Evolutionary conservation across 2,329 filamentous ascomycete genomes (phyloP), one percentile per base, ranked within the genome.

Genomic region (Akanthomyces uredinophilus): DNA sequence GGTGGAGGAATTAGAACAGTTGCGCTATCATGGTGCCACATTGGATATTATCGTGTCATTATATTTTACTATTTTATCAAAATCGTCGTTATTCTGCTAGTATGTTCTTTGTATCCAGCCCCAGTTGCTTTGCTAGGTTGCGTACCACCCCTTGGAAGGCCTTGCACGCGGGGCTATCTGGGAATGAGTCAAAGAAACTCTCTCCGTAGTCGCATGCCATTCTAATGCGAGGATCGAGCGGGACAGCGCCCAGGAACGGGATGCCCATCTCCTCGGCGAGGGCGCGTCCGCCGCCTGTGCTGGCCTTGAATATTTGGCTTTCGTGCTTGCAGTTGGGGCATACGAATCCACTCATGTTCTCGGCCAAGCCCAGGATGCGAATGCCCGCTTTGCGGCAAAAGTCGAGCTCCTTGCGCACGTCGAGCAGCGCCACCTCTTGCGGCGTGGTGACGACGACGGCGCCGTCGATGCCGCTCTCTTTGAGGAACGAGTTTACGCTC

Each of bases 311-410:
- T 55, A 99, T 96, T 73, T 96, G 86, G 69, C 83, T 88, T 72
- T 87, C 80, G 67, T 92, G 87, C 60, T 86, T 90, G 76, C 95
- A 99, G 62, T 91, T 94, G 11, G 93, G 93, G 72, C 95, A 99
- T 59, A 99, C 93, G 69, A 98, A 99, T 4, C 92, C 92, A 63
- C 88, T 91, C 95, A 99, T 99, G 72, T 99, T 99, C 80, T 99
- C 95, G 18, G 96, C 95, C 46, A 99, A 80, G 0, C 95, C 95
- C 4, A 99, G 75, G 7, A 99, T 86, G 53, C 82, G 84, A 67
- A 99, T 98, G 4, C 91, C 92, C 0, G 95, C 95, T 77, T 99
- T 99, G 63, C 87, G 83, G 76, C 96, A 99, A 72, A 99, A 99
- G 71, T 99, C 94, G 63, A 99, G 94, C 76, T 99, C 95, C 77